Conservation (phyloP, 2,329 filamentous ascomycete genomes). For the Ceratocystis huliohia region DNA sequence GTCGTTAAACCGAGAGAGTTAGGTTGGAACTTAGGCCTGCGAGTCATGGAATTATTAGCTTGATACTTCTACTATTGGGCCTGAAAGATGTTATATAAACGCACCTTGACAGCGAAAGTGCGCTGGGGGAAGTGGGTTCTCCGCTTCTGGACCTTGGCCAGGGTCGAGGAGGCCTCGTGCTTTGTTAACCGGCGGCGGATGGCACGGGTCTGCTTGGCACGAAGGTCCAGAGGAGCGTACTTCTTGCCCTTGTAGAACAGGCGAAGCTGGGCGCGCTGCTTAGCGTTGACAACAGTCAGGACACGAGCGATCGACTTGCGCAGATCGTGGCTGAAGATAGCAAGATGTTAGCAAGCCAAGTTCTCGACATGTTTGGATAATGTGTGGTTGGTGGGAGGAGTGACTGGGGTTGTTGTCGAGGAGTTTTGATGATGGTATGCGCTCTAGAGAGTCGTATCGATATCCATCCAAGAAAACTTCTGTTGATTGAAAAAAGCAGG, state of each 20-base stretch:
- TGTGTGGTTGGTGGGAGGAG: background rate
- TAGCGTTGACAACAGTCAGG: slow-evolving; percentile 98
- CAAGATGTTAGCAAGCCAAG: slow-evolving; percentile 23
- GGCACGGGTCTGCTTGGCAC: slow-evolving; percentile 94
- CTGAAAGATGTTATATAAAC: background rate
- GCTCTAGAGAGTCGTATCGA: background rate
- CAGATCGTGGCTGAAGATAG: slow-evolving; percentile 69
- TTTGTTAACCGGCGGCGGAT: slow-evolving; percentile 90
- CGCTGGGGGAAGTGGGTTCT: slow-evolving; percentile 91
- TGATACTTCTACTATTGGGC: background rate
- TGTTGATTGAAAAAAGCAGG: background rate
- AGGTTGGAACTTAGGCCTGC: slow-evolving; percentile 21
- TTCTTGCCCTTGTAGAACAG: slow-evolving; percentile 99
- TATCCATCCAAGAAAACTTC: background rate
- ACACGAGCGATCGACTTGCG: slow-evolving; percentile 99
- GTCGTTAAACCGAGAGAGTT: slow-evolving; percentile 18
- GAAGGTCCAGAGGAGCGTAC: slow-evolving; percentile 96
- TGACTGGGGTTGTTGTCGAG: background rate
- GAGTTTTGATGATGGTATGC: background rate
- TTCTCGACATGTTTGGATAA: background rate
- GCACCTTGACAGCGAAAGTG: slow-evolving; percentile 96
- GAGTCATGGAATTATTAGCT: background rate
- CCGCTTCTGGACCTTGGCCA: slow-evolving; percentile 96
- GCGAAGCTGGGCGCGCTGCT: slow-evolving; percentile 94
- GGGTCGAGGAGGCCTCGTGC: slow-evolving; percentile 71